Base-by-base conservation (phyloP, 345 rosid genomes). In the thale cress (Arabidopsis thaliana) region DNA sequence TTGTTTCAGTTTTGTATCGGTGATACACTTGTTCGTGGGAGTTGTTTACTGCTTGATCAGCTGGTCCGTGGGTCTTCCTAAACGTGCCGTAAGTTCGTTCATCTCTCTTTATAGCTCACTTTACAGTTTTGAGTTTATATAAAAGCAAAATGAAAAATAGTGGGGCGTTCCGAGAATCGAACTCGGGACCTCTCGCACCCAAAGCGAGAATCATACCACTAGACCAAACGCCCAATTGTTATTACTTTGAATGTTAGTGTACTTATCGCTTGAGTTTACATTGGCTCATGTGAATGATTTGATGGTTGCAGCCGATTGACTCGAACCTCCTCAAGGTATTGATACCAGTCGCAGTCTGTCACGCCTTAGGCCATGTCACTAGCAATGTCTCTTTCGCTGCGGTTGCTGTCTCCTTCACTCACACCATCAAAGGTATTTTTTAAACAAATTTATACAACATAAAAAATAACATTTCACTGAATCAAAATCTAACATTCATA, bases 321-420 rank as follows among this genome's bases (percentile, higher is more conserved):
- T 73, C 82, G 32, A 88, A 90, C 71, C 87, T 86, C 57, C 87
- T 95, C 83, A 85, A 85, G 83, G 83, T 95, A 65, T 82, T 95
- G 84, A 87, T 89, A 50, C 99, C 97, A 13, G 97, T 95, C 61
- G 96, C 99, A 16, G 88, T 83, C 6, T 95, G 97, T 81, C 99
- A 95, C 63, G 99, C 97, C 4, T 3, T 95, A 9, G 99, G 99
- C 24, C 99, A 95, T 75, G 96, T 95, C 37, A 95, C 95, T 22
- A 88, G 93, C 80, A 95, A 94, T 48, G 93, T 94, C 66, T 91
- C 97, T 10, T 91, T 94, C 70, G 97, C 99, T 0, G 99, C 99
- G 6, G 99, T 94, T 59, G 99, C 99, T 60, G 97, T 94, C 76
- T 94, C 99, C 55, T 94, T 94, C 87, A 87, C 97, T 11, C 98